Evolutionary conservation across 306 rosid genomes (phyloP).

Genomic region (Lathyrus oleraceus): DNA sequence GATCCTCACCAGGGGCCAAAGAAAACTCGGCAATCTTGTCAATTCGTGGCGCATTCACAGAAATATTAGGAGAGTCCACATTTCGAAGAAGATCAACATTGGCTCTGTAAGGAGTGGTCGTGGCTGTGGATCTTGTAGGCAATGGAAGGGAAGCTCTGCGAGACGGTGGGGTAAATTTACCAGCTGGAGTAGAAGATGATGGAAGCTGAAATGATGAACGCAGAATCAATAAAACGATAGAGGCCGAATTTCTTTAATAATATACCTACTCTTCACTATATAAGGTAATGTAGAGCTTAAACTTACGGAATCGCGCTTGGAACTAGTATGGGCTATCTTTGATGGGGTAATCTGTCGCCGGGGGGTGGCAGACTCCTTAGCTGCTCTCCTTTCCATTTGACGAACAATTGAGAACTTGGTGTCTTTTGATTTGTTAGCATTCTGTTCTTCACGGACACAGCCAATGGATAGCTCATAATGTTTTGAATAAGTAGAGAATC

Average conservation of each 20-base stretch:
- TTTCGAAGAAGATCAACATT: constrained; percentile 50
- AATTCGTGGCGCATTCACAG: constrained; percentile 87
- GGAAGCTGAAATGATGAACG: constrained; percentile 54
- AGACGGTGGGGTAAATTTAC: constrained; percentile 41
- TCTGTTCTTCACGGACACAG: constrained; percentile 42
- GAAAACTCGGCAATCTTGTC: constrained; percentile 95
- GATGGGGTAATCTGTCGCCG: constrained; percentile 48
- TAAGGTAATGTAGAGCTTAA: not conserved
- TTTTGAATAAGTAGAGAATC: constrained; percentile 46
- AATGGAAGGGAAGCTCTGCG: constrained; percentile 91
- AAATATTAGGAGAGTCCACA: constrained; percentile 74
- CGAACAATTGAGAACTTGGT: constrained; percentile 47
- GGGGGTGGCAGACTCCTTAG: constrained; percentile 49
- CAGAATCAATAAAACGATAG: constrained; percentile 12
- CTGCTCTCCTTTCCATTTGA: constrained; percentile 42
- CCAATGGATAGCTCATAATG: constrained; percentile 50
- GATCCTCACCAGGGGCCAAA: constrained; percentile 61
- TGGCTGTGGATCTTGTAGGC: constrained; percentile 43
- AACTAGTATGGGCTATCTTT: constrained; percentile 40
- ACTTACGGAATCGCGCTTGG: constrained; percentile 61
- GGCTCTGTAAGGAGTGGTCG: constrained; percentile 48
- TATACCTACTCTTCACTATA: not conserved
- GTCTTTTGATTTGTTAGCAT: constrained; percentile 42
- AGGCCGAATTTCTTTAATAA: not conserved
- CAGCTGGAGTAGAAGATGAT: constrained; percentile 44